A percentile compares a stretch with the other conserved stretches of the same genome.
These are phyloP conservation scores for Telfairia occidentalis DNA, from an alignment of 331 rosid genomes.

Conservation along the genomic window DNA sequence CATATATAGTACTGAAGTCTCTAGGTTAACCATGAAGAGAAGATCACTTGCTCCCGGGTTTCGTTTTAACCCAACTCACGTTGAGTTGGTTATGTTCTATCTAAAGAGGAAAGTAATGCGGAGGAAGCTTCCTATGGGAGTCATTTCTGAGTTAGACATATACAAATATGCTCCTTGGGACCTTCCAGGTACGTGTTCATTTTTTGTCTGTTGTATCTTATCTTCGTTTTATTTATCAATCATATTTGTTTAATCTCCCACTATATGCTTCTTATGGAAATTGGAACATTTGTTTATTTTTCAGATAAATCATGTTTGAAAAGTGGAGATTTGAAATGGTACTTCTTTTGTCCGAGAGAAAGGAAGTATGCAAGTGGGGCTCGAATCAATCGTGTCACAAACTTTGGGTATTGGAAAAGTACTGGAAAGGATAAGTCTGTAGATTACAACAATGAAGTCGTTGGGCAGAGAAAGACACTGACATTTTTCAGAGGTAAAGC, in stretches of 20 bases:
- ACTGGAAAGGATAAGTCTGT: constrained; percentile 57
- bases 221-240: background rate
- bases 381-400: constrained; percentile 51
- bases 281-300: background rate
- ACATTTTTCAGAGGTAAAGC: constrained; percentile 50
- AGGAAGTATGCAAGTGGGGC: constrained; percentile 51
- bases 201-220: background rate
- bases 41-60: constrained; percentile 43
- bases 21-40: constrained; percentile 27
- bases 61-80: constrained; percentile 70
- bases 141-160: constrained; percentile 51
- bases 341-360: constrained; percentile 53
- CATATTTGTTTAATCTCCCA: background rate
- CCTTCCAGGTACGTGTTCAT: constrained; percentile 51
- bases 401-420: constrained; percentile 62
- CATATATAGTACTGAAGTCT: constrained; percentile 11
- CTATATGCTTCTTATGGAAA: background rate
- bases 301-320: constrained; percentile 40
- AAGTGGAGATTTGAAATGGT: constrained; percentile 61
- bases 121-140: constrained; percentile 16
- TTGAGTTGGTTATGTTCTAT: constrained; percentile 42
- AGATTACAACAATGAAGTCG: constrained; percentile 12
- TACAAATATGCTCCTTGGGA: constrained; percentile 63
- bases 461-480: constrained; percentile 49
- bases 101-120: constrained; percentile 47